Conservation (phyloP, 2,329 filamentous ascomycete species). For the Drechslerella dactyloides region DNA sequence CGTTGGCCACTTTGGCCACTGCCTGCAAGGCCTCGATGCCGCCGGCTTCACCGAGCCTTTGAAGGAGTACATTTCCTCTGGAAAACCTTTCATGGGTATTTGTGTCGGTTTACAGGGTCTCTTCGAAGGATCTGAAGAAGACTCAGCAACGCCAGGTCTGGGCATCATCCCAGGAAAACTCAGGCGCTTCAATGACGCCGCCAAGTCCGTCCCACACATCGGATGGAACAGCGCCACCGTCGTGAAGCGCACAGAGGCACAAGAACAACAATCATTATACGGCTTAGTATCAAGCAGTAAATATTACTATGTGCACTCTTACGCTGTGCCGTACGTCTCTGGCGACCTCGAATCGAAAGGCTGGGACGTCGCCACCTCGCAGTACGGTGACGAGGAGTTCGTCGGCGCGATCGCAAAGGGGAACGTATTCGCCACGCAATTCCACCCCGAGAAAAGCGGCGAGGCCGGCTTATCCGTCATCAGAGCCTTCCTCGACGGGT, state of each 20-base stretch:
- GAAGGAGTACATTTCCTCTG: conserved; percentile 77
- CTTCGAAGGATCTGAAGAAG: conserved; percentile 84
- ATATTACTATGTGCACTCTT: conserved; percentile 99
- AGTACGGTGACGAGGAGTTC: conserved; percentile 87
- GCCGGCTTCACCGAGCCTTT: conserved; percentile 86
- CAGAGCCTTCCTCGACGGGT: conserved; percentile 82
- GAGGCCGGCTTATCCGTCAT: conserved; percentile 83
- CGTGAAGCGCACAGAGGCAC: conserved; percentile 54
- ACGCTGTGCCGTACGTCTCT: conserved; percentile 78
- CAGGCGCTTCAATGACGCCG: conserved; percentile 74
- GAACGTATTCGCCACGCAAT: conserved; percentile 90
- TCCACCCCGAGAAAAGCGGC: conserved; percentile 97
- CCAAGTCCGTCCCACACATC: conserved; percentile 97
- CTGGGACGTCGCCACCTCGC: conserved; percentile 89
- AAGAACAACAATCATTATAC: conserved; percentile 68
- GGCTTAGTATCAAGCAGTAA: conserved; percentile 81
- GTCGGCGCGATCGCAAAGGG: conserved; percentile 85
- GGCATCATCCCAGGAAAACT: conserved; percentile 75
- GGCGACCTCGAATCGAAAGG: conserved; percentile 72
- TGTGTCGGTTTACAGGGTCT: conserved; percentile 93
- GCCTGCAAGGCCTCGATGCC: conserved; percentile 78
- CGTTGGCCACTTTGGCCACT: conserved; percentile 97
- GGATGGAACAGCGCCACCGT: conserved; percentile 91
- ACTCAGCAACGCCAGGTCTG: conserved; percentile 73
- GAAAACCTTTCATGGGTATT: conserved; percentile 98